A percentile compares a stretch with the other conserved stretches of the same genome.
Conservation (phyloP, 2,329 filamentous ascomycete genomes). For the Cladobotryum protrusum region DNA sequence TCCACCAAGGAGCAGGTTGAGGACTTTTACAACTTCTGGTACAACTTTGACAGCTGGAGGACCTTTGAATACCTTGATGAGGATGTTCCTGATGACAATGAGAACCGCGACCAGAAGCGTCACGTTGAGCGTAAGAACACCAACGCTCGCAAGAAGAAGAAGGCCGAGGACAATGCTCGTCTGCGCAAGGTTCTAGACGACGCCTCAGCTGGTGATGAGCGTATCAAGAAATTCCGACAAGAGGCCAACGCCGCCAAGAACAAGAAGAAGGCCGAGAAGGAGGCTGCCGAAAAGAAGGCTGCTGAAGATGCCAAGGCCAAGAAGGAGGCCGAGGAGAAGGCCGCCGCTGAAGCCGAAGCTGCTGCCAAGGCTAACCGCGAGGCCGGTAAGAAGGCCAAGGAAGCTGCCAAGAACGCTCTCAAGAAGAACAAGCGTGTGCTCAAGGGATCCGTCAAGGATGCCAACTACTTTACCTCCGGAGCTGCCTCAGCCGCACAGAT, state of each 20-base stretch:
- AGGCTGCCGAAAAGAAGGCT: constrained; percentile 82
- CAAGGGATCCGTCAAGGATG: constrained; percentile 89
- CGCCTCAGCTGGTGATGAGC: constrained; percentile 75
- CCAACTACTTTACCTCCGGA: constrained; percentile 83
- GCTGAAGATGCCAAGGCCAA: constrained; percentile 78
- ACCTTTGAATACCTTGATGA: constrained; percentile 98
- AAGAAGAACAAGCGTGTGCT: constrained; percentile 99
- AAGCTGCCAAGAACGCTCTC: constrained; percentile 95
- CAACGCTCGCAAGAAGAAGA: constrained; percentile 97
- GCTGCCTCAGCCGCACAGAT: constrained; percentile 71
- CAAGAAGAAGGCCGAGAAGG: constrained; percentile 84
- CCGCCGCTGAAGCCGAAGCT: constrained; percentile 77
- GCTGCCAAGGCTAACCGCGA: constrained; percentile 79
- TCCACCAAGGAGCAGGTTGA: constrained; percentile 86
- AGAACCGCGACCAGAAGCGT: constrained; percentile 98
- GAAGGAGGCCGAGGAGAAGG: constrained; percentile 77
- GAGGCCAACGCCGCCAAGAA: constrained; percentile 91
- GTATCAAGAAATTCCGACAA: constrained; percentile 96
- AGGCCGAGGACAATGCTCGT: constrained; percentile 92
- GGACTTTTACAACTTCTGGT: constrained; percentile 99
- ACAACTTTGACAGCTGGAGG: constrained; percentile 98
- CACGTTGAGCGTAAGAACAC: constrained; percentile 98
- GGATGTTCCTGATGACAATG: constrained; percentile 97
- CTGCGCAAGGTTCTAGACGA: constrained; percentile 88
- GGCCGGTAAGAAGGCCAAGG: constrained; percentile 89